Conservation (phyloP, 768 basidiomycete genomes). For the Kwoniella pini region DNA sequence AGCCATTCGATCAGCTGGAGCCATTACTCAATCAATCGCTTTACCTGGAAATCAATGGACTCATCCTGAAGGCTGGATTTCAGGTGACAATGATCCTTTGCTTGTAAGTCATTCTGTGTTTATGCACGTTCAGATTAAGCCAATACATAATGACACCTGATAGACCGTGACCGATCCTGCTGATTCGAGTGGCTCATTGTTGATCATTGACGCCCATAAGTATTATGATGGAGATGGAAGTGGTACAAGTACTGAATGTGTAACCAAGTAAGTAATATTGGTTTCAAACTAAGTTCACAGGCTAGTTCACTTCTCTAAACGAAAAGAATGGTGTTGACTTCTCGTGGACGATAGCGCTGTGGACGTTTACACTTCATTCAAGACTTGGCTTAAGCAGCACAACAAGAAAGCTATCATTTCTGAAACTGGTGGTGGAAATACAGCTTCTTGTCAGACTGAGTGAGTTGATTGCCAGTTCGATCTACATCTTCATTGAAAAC, state of each 20-base stretch:
- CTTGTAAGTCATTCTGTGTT: conserved; percentile 55
- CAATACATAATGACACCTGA: conserved; percentile 53
- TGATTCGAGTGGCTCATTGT: conserved; percentile 51
- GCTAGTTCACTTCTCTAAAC: no score
- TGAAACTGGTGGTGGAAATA: conserved; percentile 65
- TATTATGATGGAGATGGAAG: conserved; percentile 64
- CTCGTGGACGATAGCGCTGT: no score
- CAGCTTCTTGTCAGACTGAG: conserved; percentile 58
- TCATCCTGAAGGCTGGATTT: conserved; percentile 58
- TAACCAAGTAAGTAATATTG: conserved; percentile 56
- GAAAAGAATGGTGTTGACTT: no score
- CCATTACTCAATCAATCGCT: conserved; percentile 62
- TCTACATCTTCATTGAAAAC: no score
- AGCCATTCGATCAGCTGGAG: conserved; percentile 64
- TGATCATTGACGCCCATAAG: conserved; percentile 67
- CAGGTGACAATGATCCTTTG: conserved; percentile 61
- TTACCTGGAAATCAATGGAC: conserved; percentile 66
- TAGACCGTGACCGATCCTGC: conserved; percentile 57
- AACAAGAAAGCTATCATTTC: conserved; percentile 63
- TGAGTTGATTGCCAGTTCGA: conserved; percentile 56
- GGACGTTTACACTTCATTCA: conserved; percentile 57
- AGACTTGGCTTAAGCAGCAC: conserved; percentile 58
- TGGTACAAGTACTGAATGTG: conserved; percentile 59
- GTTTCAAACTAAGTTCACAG: no score
- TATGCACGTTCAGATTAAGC: conserved; percentile 52